These are phyloP conservation scores for Xylaria sp. DNA, from an alignment of 2,329 filamentous ascomycete species.

Conservation along the genomic window DNA sequence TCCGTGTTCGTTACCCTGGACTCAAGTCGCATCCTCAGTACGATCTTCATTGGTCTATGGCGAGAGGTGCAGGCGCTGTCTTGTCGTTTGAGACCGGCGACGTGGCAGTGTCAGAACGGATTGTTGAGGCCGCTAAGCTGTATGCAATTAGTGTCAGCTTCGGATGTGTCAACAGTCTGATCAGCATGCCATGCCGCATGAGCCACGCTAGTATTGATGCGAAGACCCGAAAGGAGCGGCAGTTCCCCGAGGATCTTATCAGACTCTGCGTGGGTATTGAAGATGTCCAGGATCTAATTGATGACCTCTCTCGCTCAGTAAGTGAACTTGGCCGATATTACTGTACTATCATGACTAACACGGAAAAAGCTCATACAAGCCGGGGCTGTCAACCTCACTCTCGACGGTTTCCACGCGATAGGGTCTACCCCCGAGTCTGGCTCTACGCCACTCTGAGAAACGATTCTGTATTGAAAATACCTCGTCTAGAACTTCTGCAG, in stretches of 20 bases:
- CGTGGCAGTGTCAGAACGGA: slow-evolving; percentile 74
- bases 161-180: slow-evolving; percentile 95
- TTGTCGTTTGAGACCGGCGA: slow-evolving; percentile 95
- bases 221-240: slow-evolving; percentile 80
- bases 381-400: slow-evolving; percentile 79
- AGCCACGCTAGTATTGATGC: slow-evolving; percentile 97
- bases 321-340: slow-evolving; percentile 37
- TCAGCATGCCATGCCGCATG: slow-evolving; percentile 99
- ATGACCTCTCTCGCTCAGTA: slow-evolving; percentile 87
- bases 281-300: slow-evolving; percentile 83
- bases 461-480: slow-evolving; percentile 21
- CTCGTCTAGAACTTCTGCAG: slow-evolving; percentile 11
- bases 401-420: slow-evolving; percentile 72
- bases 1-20: slow-evolving; percentile 92
- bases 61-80: slow-evolving; percentile 87
- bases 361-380: slow-evolving; percentile 74
- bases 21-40: slow-evolving; percentile 95
- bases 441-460: slow-evolving; percentile 17
- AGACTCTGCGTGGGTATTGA: slow-evolving; percentile 94
- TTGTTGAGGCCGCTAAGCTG: slow-evolving; percentile 85
- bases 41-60: slow-evolving; percentile 91
- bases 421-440: slow-evolving; percentile 20
- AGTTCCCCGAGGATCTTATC: slow-evolving; percentile 96
- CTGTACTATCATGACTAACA: slow-evolving; percentile 23
- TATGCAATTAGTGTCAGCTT: slow-evolving; percentile 98